A percentile compares a stretch with the other conserved stretches of the same genome.
Evolutionary conservation across 2,329 filamentous ascomycete species (phyloP).

Genomic region (Xylaria sp.): DNA sequence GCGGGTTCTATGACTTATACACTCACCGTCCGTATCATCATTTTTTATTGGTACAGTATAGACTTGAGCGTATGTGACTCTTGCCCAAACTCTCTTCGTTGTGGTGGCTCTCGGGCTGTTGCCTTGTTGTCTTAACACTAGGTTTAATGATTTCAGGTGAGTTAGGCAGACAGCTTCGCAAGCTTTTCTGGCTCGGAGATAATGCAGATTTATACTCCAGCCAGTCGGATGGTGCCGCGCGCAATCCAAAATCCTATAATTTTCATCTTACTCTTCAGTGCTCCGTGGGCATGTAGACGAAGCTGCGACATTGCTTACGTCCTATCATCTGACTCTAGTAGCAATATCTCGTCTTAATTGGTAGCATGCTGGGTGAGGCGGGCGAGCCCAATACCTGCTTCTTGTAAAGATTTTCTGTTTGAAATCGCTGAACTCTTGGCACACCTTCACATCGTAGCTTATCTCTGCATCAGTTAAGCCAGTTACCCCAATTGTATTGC

Average conservation of each 20-base stretch:
- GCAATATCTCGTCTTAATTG: background rate
- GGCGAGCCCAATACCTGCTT: background rate
- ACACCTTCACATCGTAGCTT: background rate
- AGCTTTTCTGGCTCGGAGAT: background rate
- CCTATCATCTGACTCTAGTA: background rate
- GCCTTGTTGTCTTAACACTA: background rate
- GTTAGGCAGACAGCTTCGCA: background rate
- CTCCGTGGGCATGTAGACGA: background rate
- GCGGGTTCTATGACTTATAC: background rate
- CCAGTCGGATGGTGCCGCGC: background rate
- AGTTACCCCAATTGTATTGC: background rate
- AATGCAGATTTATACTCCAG: background rate
- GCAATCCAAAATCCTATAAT: background rate
- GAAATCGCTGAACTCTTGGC: background rate
- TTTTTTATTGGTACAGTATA: background rate
- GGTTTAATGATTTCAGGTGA: background rate
- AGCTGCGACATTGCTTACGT: background rate
- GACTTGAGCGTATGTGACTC: background rate
- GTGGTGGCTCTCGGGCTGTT: background rate
- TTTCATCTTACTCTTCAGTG: background rate
- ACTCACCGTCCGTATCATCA: background rate
- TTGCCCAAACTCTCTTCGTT: background rate
- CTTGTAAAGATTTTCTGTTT: background rate
- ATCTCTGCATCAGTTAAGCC: background rate
- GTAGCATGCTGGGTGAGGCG: background rate